Evolutionary conservation across 2,329 filamentous ascomycete species (phyloP).

Genomic region (Apiospora koreana): DNA sequence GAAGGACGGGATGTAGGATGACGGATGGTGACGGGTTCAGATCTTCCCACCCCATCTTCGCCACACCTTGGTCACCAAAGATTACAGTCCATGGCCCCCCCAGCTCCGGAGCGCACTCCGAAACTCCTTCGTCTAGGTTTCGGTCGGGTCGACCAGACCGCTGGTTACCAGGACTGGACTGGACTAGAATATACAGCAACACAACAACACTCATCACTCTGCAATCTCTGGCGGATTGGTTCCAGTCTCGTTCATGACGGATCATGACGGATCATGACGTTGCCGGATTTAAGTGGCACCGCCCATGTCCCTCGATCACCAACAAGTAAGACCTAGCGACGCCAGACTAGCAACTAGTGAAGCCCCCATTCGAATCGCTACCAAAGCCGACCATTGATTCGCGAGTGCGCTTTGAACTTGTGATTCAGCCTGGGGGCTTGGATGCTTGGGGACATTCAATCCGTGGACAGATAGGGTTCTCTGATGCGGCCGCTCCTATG

Average conservation of each 20-base stretch:
- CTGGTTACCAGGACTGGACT: background rate
- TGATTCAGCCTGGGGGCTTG: background rate
- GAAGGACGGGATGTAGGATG: no score
- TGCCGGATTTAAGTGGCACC: constrained; percentile 2
- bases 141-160: background rate
- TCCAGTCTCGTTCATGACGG: background rate
- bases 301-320: background rate
- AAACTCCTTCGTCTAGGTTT: background rate
- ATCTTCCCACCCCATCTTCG: background rate
- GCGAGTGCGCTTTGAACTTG: background rate
- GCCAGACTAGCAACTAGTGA: background rate
- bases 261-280: constrained; percentile 6
- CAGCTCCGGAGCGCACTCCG: background rate
- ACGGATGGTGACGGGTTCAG: background rate
- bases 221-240: background rate
- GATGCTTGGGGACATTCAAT: background rate
- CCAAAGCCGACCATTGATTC: background rate
- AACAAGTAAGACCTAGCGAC: background rate
- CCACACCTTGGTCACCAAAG: background rate
- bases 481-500: no score
- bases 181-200: background rate
- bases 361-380: constrained; percentile 7
- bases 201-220: background rate
- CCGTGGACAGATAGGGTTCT: background rate
- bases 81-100: background rate